These are phyloP conservation scores for Actinidia arguta DNA, from an alignment of 179 eudicot species.

Conservation along the genomic window DNA sequence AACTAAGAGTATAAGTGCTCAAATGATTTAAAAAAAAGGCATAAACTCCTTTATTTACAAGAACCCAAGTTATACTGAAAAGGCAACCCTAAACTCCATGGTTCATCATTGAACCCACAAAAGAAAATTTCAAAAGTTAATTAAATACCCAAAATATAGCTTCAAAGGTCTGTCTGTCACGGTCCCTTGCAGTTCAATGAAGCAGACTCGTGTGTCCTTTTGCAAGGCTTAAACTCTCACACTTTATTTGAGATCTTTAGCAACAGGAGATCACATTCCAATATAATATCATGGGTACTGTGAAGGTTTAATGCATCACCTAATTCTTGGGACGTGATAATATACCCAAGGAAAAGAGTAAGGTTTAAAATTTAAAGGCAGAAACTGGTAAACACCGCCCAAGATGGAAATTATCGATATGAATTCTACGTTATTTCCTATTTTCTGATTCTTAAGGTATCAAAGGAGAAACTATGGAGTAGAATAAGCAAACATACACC, in stretches of 20 bases:
- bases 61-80: background rate
- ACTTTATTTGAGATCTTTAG: background rate
- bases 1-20: background rate
- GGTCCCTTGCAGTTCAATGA: background rate
- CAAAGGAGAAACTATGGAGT: background rate
- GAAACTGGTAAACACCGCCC: too few relatives aligned
- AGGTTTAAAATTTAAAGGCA: background rate
- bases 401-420: background rate
- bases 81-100: background rate
- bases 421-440: background rate
- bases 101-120: background rate
- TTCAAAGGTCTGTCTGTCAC: slow-evolving; percentile 15
- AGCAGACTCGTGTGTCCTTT: background rate
- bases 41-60: background rate
- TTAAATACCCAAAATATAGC: slow-evolving; percentile 3
- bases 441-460: background rate
- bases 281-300: background rate
- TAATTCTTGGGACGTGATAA: background rate
- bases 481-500: slow-evolving; percentile 11
- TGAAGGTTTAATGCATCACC: background rate
- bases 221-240: background rate
- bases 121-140: background rate
- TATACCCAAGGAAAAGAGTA: background rate
- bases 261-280: background rate
- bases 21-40: background rate